Percentiles rank a stretch among this genome's conserved stretches.
These are phyloP conservation scores for Fusarium redolens DNA, from an alignment of 2,329 filamentous ascomycete genomes.

Conservation along the genomic window DNA sequence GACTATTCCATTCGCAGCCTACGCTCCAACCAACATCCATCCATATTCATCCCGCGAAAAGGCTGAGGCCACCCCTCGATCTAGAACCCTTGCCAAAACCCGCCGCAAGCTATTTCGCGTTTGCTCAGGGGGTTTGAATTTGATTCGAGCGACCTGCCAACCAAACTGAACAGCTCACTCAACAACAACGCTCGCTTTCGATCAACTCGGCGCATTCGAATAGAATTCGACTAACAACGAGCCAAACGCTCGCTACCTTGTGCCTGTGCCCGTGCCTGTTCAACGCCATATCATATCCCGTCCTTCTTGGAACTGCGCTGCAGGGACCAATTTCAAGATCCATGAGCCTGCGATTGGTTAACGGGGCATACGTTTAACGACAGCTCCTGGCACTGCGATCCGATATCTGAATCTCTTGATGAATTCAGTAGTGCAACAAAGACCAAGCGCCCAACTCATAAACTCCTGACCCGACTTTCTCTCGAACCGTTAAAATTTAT, in stretches of 20 bases:
- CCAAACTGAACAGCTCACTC: constrained; percentile 36
- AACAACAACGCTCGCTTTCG: constrained; percentile 30
- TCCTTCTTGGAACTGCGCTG: constrained; percentile 13
- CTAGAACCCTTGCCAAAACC: constrained; percentile 45
- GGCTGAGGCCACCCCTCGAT: constrained; percentile 47
- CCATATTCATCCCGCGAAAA: constrained; percentile 37
- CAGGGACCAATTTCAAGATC: constrained; percentile 32
- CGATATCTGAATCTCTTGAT: constrained; percentile 44
- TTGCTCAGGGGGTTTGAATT: constrained; percentile 47
- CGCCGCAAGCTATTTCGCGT: constrained; percentile 44
- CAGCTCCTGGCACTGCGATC: constrained; percentile 39
- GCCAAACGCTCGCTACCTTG: neutral
- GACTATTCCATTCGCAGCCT: constrained; percentile 1
- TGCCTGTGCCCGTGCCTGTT: neutral
- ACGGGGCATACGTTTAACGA: constrained; percentile 38
- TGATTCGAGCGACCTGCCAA: constrained; percentile 30
- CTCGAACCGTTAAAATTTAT: constrained; percentile 16
- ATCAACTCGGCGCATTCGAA: constrained; percentile 5
- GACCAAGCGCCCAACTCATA: constrained; percentile 11
- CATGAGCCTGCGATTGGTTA: constrained; percentile 44
- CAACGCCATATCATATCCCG: neutral
- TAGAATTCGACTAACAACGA: constrained; percentile 10
- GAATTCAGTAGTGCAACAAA: constrained; percentile 40
- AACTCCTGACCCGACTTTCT: constrained; percentile 10
- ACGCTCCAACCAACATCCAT: constrained; percentile 8